Percentiles rank a stretch among this genome's conserved stretches.
Evolutionary conservation across 2,329 filamentous ascomycete genomes (phyloP).

Genomic region (Paracorniculantispora psalliotae): DNA sequence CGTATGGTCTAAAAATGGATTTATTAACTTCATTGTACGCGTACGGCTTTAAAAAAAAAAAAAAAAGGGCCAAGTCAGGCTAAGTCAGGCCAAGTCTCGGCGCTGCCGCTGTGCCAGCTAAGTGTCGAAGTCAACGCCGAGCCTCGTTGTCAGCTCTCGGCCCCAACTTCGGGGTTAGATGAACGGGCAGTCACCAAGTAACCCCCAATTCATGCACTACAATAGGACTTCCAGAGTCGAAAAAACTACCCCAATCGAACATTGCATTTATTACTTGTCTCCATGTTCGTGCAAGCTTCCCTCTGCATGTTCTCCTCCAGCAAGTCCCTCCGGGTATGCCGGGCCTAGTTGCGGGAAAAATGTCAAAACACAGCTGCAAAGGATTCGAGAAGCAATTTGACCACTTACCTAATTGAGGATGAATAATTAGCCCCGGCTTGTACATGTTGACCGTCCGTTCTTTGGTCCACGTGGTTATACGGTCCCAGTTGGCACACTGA

Average conservation of each 20-base stretch:
- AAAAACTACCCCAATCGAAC: neutral
- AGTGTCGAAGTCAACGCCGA: no score
- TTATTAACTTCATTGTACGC: no score
- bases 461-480: neutral
- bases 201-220: no score
- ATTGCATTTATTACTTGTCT: neutral
- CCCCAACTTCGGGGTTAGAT: no score
- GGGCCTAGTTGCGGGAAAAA: neutral
- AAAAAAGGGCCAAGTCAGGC: no score
- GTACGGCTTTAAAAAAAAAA: no score
- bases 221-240: no score
- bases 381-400: neutral
- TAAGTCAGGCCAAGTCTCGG: no score
- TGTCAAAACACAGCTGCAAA: neutral
- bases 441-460: conserved; percentile 5
- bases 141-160: no score
- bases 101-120: no score
- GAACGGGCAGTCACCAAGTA: no score
- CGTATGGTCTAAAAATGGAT: no score
- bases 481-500: conserved; percentile 8
- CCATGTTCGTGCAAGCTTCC: neutral
- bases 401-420: conserved; percentile 4
- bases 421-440: conserved; percentile 2
- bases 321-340: conserved; percentile 1
- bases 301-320: neutral